Evolutionary conservation across 805 yeast genomes (phyloP).

Genomic region (Lachancea nothofagi): DNA sequence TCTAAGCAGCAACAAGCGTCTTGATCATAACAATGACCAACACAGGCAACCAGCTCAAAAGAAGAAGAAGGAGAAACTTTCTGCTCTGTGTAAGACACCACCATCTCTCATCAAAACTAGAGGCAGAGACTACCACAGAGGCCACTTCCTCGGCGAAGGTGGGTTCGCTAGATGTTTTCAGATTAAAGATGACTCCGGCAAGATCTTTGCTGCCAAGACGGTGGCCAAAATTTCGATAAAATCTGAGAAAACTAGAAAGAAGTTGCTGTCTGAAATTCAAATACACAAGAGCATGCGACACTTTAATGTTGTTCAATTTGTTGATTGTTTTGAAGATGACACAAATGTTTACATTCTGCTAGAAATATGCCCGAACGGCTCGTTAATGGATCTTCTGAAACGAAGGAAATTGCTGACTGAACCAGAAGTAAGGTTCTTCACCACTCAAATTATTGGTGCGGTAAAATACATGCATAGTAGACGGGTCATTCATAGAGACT

Average conservation of each 20-base stretch:
- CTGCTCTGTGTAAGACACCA: slow-evolving; percentile 92
- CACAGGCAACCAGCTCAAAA: slow-evolving; percentile 34
- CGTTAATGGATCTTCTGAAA: slow-evolving; percentile 86
- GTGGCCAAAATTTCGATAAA: slow-evolving; percentile 93
- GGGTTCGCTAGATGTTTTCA: slow-evolving; percentile 99
- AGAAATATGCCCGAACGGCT: slow-evolving; percentile 93
- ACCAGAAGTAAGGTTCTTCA: slow-evolving; percentile 84
- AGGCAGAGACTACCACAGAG: slow-evolving; percentile 88
- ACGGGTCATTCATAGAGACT: slow-evolving; percentile 91
- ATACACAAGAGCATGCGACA: slow-evolving; percentile 89
- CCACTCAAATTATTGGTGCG: slow-evolving; percentile 93
- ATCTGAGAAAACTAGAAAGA: slow-evolving; percentile 77
- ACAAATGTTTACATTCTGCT: slow-evolving; percentile 86
- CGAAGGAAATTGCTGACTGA: slow-evolving; percentile 80
- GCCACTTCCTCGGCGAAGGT: slow-evolving; percentile 91
- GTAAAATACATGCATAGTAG: slow-evolving; percentile 86
- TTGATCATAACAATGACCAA: slow-evolving; percentile 14
- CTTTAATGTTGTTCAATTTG: slow-evolving; percentile 83
- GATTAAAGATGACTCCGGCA: slow-evolving; percentile 84
- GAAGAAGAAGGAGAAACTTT: slow-evolving; percentile 82
- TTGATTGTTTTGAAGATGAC: slow-evolving; percentile 97
- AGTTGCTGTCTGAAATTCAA: slow-evolving; percentile 87
- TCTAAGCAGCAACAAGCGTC: slow-evolving; percentile 12
- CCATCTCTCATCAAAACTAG: slow-evolving; percentile 88
- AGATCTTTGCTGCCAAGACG: slow-evolving; percentile 91